These are phyloP conservation scores for Jacaranda mimosifolia DNA, from an alignment of 257 asterid species.

Conservation along the genomic window DNA sequence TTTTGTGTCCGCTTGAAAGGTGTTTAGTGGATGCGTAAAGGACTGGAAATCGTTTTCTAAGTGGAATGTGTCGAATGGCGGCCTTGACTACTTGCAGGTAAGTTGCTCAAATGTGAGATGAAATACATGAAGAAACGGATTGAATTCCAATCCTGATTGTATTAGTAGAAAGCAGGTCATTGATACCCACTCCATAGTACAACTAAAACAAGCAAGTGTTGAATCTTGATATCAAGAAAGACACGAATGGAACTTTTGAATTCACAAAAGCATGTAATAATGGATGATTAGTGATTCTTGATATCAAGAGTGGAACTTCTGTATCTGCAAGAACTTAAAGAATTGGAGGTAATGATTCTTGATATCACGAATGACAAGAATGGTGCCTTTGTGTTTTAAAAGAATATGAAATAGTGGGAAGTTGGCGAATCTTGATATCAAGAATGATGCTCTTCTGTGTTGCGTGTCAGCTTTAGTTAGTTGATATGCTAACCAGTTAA, in stretches of 20 bases:
- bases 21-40: conserved; percentile 69
- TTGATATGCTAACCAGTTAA: background rate
- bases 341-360: background rate
- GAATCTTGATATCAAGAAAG: conserved; percentile 4
- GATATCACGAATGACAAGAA: background rate
- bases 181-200: no score
- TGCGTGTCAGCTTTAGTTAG: conserved; percentile 6
- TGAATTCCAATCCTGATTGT: conserved; percentile 5
- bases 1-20: conserved; percentile 47
- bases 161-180: background rate
- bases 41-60: conserved; percentile 80
- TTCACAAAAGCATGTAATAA: background rate
- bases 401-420: conserved; percentile 10
- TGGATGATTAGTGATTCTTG: conserved; percentile 11
- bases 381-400: background rate
- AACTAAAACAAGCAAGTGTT: no score
- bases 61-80: conserved; percentile 83
- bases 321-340: background rate
- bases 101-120: conserved; percentile 17
- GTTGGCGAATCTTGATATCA: background rate
- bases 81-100: conserved; percentile 89
- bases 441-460: conserved; percentile 1
- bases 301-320: background rate
- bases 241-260: background rate
- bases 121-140: background rate